phyloP scores from a whole-genome alignment of 2,329 filamentous ascomycete species.

The Fusarium sp. region DNA sequence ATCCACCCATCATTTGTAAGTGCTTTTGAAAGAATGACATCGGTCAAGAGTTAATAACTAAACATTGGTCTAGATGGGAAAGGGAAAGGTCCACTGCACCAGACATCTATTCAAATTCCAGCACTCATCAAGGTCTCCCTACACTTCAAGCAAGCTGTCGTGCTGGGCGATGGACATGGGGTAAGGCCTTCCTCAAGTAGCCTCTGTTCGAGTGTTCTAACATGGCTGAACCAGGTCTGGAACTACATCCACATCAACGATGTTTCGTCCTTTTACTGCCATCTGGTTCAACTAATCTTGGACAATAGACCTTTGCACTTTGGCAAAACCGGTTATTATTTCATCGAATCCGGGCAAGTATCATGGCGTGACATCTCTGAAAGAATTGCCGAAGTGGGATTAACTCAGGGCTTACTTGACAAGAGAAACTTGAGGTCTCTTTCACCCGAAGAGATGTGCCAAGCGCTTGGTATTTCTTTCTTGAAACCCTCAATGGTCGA shows the following conservation, averaged over 20 bases:
- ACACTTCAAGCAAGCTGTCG: not conserved
- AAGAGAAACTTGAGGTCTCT: not conserved
- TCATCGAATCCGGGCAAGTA: not conserved
- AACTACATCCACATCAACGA: not conserved
- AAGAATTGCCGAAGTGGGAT: not conserved
- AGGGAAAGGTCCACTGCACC: not conserved
- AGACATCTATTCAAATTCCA: not conserved
- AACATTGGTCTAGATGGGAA: not conserved
- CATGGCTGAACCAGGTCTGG: not conserved
- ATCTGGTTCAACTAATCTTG: not conserved
- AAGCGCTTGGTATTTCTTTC: not conserved
- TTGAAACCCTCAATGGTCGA: not conserved
- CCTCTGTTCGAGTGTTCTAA: not conserved
- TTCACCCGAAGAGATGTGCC: not conserved
- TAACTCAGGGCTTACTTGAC: not conserved
- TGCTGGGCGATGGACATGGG: not conserved
- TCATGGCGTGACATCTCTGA: not conserved
- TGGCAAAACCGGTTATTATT: not conserved
- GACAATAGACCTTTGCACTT: not conserved
- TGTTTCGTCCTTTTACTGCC: not conserved
- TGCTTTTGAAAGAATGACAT: no score
- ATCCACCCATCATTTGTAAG: not conserved
- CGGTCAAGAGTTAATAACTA: not conserved
- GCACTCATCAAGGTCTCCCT: not conserved
- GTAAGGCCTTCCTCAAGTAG: not conserved